Conservation (phyloP, 2,329 filamentous ascomycete genomes). For the Cladosporium sp. region DNA sequence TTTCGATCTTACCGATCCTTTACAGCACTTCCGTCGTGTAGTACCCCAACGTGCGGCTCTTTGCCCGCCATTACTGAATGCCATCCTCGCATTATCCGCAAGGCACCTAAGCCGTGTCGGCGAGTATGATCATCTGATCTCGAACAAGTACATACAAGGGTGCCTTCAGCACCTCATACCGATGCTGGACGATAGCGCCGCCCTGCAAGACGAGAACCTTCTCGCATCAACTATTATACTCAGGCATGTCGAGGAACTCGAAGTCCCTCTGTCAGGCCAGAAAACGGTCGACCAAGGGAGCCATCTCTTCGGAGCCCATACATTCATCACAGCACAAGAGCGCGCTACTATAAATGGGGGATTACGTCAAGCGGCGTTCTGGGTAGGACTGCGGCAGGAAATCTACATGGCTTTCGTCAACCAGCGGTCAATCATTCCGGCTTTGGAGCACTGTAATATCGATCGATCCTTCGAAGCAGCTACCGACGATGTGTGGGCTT, state of each 20-base stretch:
- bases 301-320: slow-evolving; percentile 31
- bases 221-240: slow-evolving; percentile 56
- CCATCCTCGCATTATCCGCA: slow-evolving; percentile 54
- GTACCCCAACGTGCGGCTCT: slow-evolving; percentile 51
- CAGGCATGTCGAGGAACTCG: slow-evolving; percentile 55
- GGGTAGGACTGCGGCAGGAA: slow-evolving; percentile 56
- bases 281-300: slow-evolving; percentile 20
- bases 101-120: slow-evolving; percentile 51
- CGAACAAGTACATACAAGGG: slow-evolving; percentile 51
- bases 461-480: slow-evolving; percentile 48
- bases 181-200: slow-evolving; percentile 39
- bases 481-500: slow-evolving; percentile 56
- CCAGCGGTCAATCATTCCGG: slow-evolving; percentile 47
- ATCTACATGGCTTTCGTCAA: slow-evolving; percentile 51
- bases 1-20: slow-evolving; percentile 32
- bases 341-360: slow-evolving; percentile 32
- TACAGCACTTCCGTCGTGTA: slow-evolving; percentile 49
- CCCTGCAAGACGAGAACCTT: slow-evolving; percentile 47
- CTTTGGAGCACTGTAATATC: slow-evolving; percentile 48
- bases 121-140: slow-evolving; percentile 47
- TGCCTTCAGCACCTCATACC: slow-evolving; percentile 51
- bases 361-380: slow-evolving; percentile 49
- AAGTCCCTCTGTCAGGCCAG: slow-evolving; percentile 31
- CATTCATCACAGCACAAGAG: slow-evolving; percentile 33
- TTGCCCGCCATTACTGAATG: slow-evolving; percentile 52